phyloP scores from a whole-genome alignment of 73 alveolate genomes.

The Loxodes magnus region DNA sequence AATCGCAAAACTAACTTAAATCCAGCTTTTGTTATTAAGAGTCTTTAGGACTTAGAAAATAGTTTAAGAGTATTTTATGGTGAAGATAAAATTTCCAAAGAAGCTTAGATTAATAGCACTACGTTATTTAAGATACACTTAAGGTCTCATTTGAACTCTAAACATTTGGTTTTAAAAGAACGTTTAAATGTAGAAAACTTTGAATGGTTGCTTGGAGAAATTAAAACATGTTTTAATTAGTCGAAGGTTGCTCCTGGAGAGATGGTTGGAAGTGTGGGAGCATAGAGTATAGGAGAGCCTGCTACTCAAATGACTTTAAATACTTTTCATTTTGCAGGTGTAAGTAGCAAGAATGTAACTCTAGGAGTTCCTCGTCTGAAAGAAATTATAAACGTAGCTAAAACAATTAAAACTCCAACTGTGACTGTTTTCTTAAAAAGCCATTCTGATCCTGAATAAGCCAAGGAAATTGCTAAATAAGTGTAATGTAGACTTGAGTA shows the following conservation, averaged over 20 bases:
- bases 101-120: constrained; percentile 67
- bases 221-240: constrained; percentile 51
- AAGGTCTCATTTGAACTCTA: constrained; percentile 32
- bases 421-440: constrained; percentile 67
- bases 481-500: constrained; percentile 70
- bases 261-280: constrained; percentile 95
- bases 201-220: constrained; percentile 90
- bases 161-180: constrained; percentile 62
- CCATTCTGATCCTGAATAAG: constrained; percentile 48
- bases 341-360: constrained; percentile 95
- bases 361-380: constrained; percentile 97
- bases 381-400: constrained; percentile 96
- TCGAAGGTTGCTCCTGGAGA: constrained; percentile 88
- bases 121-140: constrained; percentile 70
- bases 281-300: constrained; percentile 96
- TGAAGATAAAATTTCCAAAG: constrained; percentile 17
- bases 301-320: constrained; percentile 98
- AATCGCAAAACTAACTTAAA: constrained; percentile 47
- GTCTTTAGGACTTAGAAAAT: not conserved
- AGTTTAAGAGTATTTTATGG: not conserved
- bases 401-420: constrained; percentile 86
- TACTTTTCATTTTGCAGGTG: constrained; percentile 99
- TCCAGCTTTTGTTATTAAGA: constrained; percentile 54
- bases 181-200: constrained; percentile 73
- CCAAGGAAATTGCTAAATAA: constrained; percentile 41